Evolutionary conservation across 169 alveolate genomes (phyloP), one percentile per base, ranked within the genome.

Genomic region (Plasmodium gallinaceum): DNA sequence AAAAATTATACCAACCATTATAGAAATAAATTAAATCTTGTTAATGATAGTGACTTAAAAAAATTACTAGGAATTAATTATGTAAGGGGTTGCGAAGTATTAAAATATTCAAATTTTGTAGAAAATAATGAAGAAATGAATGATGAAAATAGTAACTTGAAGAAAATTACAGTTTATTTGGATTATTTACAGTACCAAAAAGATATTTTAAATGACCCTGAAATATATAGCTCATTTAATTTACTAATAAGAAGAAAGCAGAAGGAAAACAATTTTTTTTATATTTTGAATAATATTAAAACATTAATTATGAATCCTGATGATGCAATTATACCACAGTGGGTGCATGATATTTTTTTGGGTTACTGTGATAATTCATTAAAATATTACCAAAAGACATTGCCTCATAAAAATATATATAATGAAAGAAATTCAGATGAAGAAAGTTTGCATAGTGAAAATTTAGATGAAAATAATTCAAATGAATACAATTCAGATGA

Each of bases 211-310:
- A 92, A 86, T 65, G 95, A 93, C 71, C 95, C 97, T 75, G 96
- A 95, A 83, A 89, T 93, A 32, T 96, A 95, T 88, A 92, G 93
- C 43, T 91, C 92, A 61, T 95, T 96, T 88, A 95, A 96, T 92
- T 69, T 97, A 90, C 52, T 97, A 51, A 85, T 97, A 62, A 92
- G 98, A 65, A 91, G 99, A 45, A 93, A 95, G 54, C 94, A 97
- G 0, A 93, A 95, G 91, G 98, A 95, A 91, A 97, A 97, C 76
- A 97, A 96, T 88, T 97, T 96, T 88, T 95, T 95, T 80, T 93
- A 97, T 16, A 95, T 96, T 14, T 88, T 97, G 78, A 92, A 88
- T 51, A 94, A 97, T 20, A 95, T 97, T 75, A 94, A 96, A 54
- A 72, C 88, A 72, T 87, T 96, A 70, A 95, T 97, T 71, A 93